Evolutionary conservation across 768 basidiomycete species (phyloP).

Genomic region (Boletellus sp.): DNA sequence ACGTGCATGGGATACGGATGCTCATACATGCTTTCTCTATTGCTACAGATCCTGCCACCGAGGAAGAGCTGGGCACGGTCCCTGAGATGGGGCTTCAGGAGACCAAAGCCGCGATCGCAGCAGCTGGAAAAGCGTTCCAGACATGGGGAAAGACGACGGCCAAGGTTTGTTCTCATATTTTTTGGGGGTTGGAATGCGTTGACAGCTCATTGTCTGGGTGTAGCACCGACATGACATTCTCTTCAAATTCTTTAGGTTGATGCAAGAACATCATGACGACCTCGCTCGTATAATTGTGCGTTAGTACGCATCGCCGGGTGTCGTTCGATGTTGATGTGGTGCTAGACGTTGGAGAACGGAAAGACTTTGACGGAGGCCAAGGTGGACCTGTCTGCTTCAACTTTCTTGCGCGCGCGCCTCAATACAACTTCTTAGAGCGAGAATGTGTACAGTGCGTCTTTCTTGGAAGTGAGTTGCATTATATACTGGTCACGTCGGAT

Average conservation of each 20-base stretch:
- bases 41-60: slow-evolving; percentile 78
- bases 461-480: slow-evolving; percentile 61
- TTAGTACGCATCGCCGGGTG: slow-evolving; percentile 7
- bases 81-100: slow-evolving; percentile 89
- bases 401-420: background rate
- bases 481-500: background rate
- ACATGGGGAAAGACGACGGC: slow-evolving; percentile 86
- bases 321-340: slow-evolving; percentile 8
- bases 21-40: slow-evolving; percentile 3
- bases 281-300: slow-evolving; percentile 80
- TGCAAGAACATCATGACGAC: slow-evolving; percentile 85
- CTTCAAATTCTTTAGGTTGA: slow-evolving; percentile 70
- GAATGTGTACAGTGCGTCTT: slow-evolving; percentile 79
- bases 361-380: slow-evolving; percentile 84
- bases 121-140: slow-evolving; percentile 76
- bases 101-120: slow-evolving; percentile 79
- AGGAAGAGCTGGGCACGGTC: slow-evolving; percentile 75
- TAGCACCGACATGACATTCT: slow-evolving; percentile 83
- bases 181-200: background rate
- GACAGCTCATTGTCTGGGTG: background rate
- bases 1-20: background rate
- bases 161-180: slow-evolving; percentile 54
- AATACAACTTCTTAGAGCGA: slow-evolving; percentile 53
- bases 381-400: slow-evolving; percentile 35
- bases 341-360: slow-evolving; percentile 93